Evolutionary conservation across 1,139 yeast species (phyloP), one percentile per base, ranked within the genome.

Genomic region (Suhomyces bribrorum): DNA sequence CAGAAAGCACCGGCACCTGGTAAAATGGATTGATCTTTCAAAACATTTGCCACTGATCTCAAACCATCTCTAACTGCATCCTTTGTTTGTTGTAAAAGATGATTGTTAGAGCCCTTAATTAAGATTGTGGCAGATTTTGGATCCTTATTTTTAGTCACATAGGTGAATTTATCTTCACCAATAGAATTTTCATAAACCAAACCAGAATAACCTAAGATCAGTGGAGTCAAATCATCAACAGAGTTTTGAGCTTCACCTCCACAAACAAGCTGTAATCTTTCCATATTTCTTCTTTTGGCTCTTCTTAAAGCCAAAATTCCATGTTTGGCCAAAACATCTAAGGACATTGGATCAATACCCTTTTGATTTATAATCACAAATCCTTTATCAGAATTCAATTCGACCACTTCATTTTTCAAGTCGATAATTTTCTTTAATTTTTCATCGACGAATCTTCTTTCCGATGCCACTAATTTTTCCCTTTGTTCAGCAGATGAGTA

Each of bases 201-300:
- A 11, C 97, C 98, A 6, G 97, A 88, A 65, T 68, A 85, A 13
- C 99, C 99, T 45, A 94, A 75, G n/a, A 87, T 72, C 3, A 75
- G 78, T 5, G 95, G 90, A n/a, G 82, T 58, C 56, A 94, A 75
- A 59, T 92, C 97, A 57, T 94, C 99, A 30, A 90, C 97, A 12
- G 96, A 85, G 66, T 94, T 94, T 66, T 90, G 97, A 8, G 98
- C 98, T 59, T 86, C 94, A 52, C 98, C 99, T 18, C 97, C 98
- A 52, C 96, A 87, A 34, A 90, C 89, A 45, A 94, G 76, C 67
- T 94, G 99, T 57, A 94, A 76, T 61, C 99, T 82, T 69, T 94
- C 99, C 98, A 94, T 92, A 64, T 94, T 94, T 71, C 99, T 84
- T 73, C 99, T 81, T 74, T 94, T 94, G 32, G 99, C 99, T 61